Evolutionary conservation across 75 land plant genomes (phyloP).

Genomic region (Ceratopteris richardii): DNA sequence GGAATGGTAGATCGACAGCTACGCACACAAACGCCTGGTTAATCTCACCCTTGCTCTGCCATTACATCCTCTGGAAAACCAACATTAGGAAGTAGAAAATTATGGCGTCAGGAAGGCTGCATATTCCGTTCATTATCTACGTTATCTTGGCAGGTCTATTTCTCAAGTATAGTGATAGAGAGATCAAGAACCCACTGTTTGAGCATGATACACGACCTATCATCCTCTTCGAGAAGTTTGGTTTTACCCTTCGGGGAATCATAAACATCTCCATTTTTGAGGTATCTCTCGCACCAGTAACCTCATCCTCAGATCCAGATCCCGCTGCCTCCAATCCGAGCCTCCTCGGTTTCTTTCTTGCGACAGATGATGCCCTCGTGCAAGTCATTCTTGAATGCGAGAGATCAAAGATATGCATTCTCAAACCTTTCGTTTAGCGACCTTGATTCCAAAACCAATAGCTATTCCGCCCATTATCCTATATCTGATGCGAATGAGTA

Average conservation of each 20-base stretch:
- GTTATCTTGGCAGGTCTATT: background rate
- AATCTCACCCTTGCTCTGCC: no score
- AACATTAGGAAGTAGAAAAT: no score
- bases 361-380: constrained; percentile 44
- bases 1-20: no score
- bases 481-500: constrained; percentile 48
- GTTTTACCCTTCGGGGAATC: constrained; percentile 34
- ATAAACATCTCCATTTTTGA: constrained; percentile 23
- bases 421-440: constrained; percentile 27
- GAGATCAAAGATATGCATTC: constrained; percentile 18
- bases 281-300: constrained; percentile 6
- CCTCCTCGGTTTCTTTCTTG: constrained; percentile 53
- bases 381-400: constrained; percentile 33
- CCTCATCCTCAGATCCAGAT: constrained; percentile 23
- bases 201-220: constrained; percentile 35
- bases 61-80: no score
- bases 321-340: constrained; percentile 10
- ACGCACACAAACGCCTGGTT: no score
- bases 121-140: background rate
- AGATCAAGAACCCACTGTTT: constrained; percentile 45
- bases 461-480: constrained; percentile 1
- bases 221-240: constrained; percentile 59
- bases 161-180: constrained; percentile 7
- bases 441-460: constrained; percentile 1
- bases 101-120: no score